Conservation (phyloP, 2,329 filamentous ascomycete species). For the Hymenoscyphus occultus region DNA sequence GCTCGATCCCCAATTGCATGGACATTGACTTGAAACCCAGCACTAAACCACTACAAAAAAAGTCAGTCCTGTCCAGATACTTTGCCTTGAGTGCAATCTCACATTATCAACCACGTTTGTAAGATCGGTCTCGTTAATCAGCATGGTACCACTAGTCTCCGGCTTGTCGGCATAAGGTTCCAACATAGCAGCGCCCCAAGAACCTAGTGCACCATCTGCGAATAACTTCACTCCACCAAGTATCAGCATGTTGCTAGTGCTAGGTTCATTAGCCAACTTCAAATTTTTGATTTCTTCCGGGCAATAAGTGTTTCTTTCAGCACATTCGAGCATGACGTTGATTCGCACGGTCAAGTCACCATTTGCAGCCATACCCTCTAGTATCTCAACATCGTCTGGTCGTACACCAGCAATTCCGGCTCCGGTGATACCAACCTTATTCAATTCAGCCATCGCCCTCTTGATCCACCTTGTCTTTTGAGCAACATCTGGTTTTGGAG, state of each 20-base stretch:
- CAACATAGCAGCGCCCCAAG: conserved; percentile 70
- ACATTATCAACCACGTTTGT: conserved; percentile 46
- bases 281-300: conserved; percentile 46
- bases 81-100: conserved; percentile 6
- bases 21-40: conserved; percentile 67
- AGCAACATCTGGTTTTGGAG: conserved; percentile 53
- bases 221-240: conserved; percentile 68
- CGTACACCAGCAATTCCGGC: conserved; percentile 66
- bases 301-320: conserved; percentile 62
- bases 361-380: conserved; percentile 47
- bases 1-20: conserved; percentile 71
- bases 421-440: conserved; percentile 63
- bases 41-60: conserved; percentile 52
- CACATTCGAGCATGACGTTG: conserved; percentile 67
- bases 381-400: conserved; percentile 53
- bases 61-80: not conserved
- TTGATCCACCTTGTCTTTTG: conserved; percentile 54
- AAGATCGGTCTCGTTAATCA: conserved; percentile 62
- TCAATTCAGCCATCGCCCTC: conserved; percentile 60
- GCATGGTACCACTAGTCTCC: conserved; percentile 59
- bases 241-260: conserved; percentile 40
- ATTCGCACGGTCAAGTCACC: conserved; percentile 60
- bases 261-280: conserved; percentile 22
- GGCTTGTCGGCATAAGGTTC: conserved; percentile 65
- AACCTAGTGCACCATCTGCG: conserved; percentile 66